phyloP scores from a whole-genome alignment of 345 rosid species.

The Eucalyptus erythrocorys region DNA sequence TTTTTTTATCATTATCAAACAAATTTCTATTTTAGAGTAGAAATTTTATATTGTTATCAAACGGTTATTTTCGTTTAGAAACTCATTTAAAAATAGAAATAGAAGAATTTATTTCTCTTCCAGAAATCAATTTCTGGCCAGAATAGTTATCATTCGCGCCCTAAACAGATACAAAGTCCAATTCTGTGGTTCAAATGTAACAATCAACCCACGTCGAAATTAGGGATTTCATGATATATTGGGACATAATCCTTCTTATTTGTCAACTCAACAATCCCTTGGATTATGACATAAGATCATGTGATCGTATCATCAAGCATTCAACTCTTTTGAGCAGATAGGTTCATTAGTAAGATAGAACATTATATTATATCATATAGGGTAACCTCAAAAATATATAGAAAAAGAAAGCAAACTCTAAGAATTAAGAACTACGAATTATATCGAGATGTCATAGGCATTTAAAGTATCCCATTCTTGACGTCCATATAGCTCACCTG shows the following conservation, averaged over 20 bases:
- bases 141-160: too few species aligned
- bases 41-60: too few species aligned
- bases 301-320: background rate
- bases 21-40: too few species aligned
- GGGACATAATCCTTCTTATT: background rate
- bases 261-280: background rate
- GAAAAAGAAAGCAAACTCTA: background rate
- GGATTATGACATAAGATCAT: background rate
- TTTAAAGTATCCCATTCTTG: background rate
- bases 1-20: too few species aligned
- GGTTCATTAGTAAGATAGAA: background rate
- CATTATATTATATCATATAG: background rate
- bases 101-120: too few species aligned
- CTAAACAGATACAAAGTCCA: background rate
- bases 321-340: background rate
- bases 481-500: background rate
- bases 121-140: too few species aligned
- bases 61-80: too few species aligned
- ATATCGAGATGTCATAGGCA: background rate
- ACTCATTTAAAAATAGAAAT: too few species aligned
- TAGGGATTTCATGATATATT: background rate
- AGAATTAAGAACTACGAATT: background rate
- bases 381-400: background rate
- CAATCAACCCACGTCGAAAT: background rate
- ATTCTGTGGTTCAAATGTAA: background rate